Base-by-base conservation (phyloP, 306 rosid species). In the Sophora flavescens region DNA sequence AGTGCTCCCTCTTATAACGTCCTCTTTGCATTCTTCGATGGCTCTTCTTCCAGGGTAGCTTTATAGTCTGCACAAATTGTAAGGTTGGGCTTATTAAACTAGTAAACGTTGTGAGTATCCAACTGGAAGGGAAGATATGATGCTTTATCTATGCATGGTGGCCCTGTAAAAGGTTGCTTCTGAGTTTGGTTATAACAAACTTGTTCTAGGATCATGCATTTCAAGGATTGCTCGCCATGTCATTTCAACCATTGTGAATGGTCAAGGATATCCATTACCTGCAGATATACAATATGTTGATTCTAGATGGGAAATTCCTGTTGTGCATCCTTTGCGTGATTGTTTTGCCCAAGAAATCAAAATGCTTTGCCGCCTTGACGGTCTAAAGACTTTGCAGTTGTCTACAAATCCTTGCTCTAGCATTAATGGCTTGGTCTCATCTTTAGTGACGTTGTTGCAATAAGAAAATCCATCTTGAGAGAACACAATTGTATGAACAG, bases 231-330 rank as follows among this genome's bases (percentile, higher is more conserved):
- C 98, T 75, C 76, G 88, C 81, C 94, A 91, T 61, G 97, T 94
- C 68, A 59, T 94, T 82, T 80, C 94, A 6, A 90, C 97, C 62
- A 90, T 94, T 13, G 97, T 90, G 80, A 94, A 94, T 96, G 98
- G 96, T 51, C 92, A 94, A 77, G 96, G 98, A 51, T 94, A 91
- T 87, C 91, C 96, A 14, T 76, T 91, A 77, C 93, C 97, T 16
- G 98, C 93, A 56, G 95, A 94, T 88, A 87, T 92, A 79, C 97
- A 92, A 79, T 92, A 94, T 86, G 93, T 90, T 48, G 98, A 94
- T 78, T 86, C 96, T 45, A 89, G 97, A 81, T 85, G 92, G 96
- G 90, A 88, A 74, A 67, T 88, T 77, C 97, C 98, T 17, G 82
- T 90, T 68, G 87, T 88, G 79, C 97, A 87, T 76, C 98, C 98